Evolutionary conservation across 2,329 filamentous ascomycete species (phyloP).

Genomic region (Tolypocladium amazonense): DNA sequence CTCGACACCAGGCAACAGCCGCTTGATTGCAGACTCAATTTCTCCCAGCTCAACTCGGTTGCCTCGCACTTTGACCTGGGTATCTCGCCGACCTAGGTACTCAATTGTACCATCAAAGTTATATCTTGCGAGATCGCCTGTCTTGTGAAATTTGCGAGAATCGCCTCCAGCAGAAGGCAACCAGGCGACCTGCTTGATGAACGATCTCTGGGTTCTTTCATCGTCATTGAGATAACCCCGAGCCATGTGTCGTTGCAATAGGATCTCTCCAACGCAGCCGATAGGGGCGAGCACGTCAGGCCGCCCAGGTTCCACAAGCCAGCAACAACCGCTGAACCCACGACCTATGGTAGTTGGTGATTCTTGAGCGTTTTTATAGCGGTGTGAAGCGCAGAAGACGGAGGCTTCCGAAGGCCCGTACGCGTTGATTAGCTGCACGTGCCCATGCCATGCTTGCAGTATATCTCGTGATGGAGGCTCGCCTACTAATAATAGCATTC

Average conservation of each 20-base stretch:
- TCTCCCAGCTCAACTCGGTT: slow-evolving; percentile 6
- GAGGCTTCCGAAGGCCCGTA: not conserved
- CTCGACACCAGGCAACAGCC: not conserved
- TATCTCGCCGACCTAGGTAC: slow-evolving; percentile 11
- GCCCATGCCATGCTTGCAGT: not conserved
- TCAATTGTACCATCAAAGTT: slow-evolving; percentile 11
- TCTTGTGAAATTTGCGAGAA: slow-evolving; percentile 2
- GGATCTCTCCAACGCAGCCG: not conserved
- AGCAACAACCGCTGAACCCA: not conserved
- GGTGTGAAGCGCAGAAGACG: not conserved
- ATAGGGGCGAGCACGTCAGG: not conserved
- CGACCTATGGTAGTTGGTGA: not conserved
- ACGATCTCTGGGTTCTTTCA: not conserved
- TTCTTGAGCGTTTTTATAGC: not conserved
- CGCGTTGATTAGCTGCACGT: not conserved
- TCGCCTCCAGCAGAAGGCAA: not conserved
- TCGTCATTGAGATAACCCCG: not conserved
- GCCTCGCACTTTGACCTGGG: slow-evolving; percentile 15
- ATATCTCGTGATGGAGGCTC: slow-evolving; percentile 2
- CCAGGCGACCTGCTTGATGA: not conserved
- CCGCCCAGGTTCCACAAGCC: not conserved
- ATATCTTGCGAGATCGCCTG: slow-evolving; percentile 17
- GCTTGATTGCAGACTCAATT: not conserved
- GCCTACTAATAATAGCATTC: slow-evolving; percentile 2
- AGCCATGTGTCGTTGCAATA: not conserved